Percentiles rank a stretch among this genome's conserved stretches.
These are phyloP conservation scores for Acer yangbiense DNA, from an alignment of 345 rosid species.

Conservation along the genomic window DNA sequence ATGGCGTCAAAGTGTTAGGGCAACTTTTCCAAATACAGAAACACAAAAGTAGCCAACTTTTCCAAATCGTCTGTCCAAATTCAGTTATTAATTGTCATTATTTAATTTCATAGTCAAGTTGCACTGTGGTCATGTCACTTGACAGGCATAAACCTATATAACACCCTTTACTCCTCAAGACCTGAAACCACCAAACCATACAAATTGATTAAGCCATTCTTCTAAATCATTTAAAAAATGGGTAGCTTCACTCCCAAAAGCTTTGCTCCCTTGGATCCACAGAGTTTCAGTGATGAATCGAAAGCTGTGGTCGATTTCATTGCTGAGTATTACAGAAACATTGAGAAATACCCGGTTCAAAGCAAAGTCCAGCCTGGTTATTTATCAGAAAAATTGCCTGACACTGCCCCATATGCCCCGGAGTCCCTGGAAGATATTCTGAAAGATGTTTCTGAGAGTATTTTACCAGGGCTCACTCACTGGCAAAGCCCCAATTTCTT, in stretches of 20 bases:
- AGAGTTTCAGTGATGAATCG: constrained; percentile 22
- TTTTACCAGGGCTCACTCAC: constrained; percentile 34
- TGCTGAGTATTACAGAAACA: constrained; percentile 23
- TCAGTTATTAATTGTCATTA: no score
- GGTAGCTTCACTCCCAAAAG: neutral
- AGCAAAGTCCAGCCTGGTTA: constrained; percentile 36
- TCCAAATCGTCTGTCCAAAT: no score
- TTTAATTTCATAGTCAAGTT: no score
- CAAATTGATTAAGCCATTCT: no score
- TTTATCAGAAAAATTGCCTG: constrained; percentile 14
- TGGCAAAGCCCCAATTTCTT: constrained; percentile 42
- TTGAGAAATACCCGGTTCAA: constrained; percentile 35
- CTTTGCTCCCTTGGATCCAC: constrained; percentile 17
- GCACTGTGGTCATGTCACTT: no score
- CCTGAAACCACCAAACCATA: no score
- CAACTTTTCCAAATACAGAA: no score
- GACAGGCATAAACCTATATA: no score
- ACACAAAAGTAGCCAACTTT: no score
- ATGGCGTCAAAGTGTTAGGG: no score
- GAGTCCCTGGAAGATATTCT: constrained; percentile 30
- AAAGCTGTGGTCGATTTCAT: constrained; percentile 32
- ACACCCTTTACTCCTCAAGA: no score
- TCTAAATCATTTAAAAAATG: constrained; percentile 2
- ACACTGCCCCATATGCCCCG: constrained; percentile 20
- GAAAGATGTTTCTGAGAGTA: constrained; percentile 23